Evolutionary conservation across 2,329 filamentous ascomycete species (phyloP).

Genomic region (Verticillium tricorpus): DNA sequence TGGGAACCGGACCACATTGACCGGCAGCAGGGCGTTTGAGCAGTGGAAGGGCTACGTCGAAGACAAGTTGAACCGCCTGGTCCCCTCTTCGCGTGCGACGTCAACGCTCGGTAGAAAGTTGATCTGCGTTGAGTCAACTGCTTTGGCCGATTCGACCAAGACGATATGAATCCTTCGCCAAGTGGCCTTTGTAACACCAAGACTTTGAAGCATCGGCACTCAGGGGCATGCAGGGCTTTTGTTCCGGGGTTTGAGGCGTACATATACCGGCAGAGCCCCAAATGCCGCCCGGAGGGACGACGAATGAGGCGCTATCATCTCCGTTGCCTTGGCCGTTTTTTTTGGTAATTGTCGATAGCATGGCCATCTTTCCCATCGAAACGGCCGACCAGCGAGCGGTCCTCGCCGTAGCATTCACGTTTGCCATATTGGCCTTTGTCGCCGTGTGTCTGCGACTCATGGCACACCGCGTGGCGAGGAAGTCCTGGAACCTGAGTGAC

Average conservation of each 20-base stretch:
- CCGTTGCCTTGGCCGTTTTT: not conserved
- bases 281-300: not conserved
- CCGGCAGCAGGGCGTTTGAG: too few species aligned
- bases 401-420: constrained; percentile 4
- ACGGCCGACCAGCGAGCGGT: constrained; percentile 1
- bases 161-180: not conserved
- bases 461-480: constrained; percentile 7
- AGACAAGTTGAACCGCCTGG: too few species aligned
- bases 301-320: too few species aligned
- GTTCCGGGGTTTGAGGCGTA: not conserved
- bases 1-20: too few species aligned
- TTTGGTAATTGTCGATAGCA: not conserved
- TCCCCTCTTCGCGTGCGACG: not conserved
- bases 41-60: too few species aligned
- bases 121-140: not conserved
- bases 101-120: not conserved
- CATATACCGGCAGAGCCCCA: not conserved
- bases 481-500: constrained; percentile 5
- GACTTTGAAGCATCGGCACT: too few species aligned
- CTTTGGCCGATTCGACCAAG: not conserved
- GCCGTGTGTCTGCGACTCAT: constrained; percentile 1
- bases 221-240: not conserved
- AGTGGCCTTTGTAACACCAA: not conserved
- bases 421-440: constrained; percentile 1
- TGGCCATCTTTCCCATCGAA: not conserved